Evolutionary conservation across 768 basidiomycete genomes (phyloP), one percentile per base, ranked within the genome.

Genomic region (Macrolepiota dolichaula): DNA sequence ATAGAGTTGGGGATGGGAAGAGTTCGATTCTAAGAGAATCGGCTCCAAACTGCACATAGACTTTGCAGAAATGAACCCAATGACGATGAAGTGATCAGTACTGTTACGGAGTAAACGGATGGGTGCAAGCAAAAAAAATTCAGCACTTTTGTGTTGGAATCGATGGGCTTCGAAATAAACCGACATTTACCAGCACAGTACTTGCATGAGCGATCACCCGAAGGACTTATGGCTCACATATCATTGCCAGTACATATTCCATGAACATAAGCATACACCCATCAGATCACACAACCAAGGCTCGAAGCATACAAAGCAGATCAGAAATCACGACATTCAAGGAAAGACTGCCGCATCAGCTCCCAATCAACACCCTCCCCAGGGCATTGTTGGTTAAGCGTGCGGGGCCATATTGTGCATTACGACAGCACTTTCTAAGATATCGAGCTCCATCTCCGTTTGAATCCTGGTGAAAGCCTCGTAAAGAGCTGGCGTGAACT

Each of bases 331-430:
- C 46, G 32, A 57, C 7, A 47, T 24, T 36, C 58, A 59, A 51
- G 60, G 64, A 55, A 27, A 38, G 57, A 55, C 62, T 65, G 62
- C 72, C 75, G 71, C 71, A 78, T 87, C 89, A 92, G 91, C 91
- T 92, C 91, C 91, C 91, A 92, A 91, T 92, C 91, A 87, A 79
- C 85, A 83, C 73, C 74, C 75, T 79, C 79, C 83, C 79, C 80
- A 75, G 70, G 77, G 79, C 84, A 83, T 84, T 86, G 89, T 95
- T 94, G 93, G 93, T 94, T 81, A 95, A 95, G 93, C 93, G 93
- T 95, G 93, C 94, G 93, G 88, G 90, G 89, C 93, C 87, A 81
- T 94, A 85, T 90, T 86, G 73, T 94, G 93, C 92, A 89, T 88
- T 86, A 79, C 83, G 82, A 71, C 67, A 75, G 59, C 52, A 69